phyloP scores from a whole-genome alignment of 345 rosid genomes.

The Syzygium oleosum region DNA sequence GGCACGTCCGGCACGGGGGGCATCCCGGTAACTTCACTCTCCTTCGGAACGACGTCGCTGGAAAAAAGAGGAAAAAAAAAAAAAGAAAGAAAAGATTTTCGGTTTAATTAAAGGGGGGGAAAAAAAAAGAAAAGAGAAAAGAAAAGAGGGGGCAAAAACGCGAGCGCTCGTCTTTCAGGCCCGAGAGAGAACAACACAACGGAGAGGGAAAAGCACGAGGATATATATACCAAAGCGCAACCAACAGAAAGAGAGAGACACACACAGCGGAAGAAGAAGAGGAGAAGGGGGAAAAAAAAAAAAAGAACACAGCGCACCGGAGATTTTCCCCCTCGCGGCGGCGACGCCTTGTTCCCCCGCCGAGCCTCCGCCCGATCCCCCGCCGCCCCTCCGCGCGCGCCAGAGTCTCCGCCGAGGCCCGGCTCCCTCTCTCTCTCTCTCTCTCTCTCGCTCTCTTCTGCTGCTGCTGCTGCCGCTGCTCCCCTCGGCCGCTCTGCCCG shows the following conservation, averaged over 20 bases:
- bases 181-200: neutral
- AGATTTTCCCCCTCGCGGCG: neutral
- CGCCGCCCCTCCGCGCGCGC: neutral
- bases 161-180: neutral
- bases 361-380: neutral
- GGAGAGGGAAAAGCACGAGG: neutral
- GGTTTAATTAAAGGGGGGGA: neutral
- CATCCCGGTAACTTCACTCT: neutral
- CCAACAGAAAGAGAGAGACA: neutral
- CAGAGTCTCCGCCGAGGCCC: neutral
- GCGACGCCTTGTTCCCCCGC: neutral
- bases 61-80: too few relatives aligned
- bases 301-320: conserved; percentile 2
- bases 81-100: neutral
- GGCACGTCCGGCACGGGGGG: neutral
- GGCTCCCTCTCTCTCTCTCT: neutral
- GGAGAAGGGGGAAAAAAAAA: conserved; percentile 17
- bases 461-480: neutral
- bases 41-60: neutral
- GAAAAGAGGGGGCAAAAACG: rapidly evolving
- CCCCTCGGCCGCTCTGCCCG: conserved; percentile 15
- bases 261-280: conserved; percentile 2
- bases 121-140: too few relatives aligned
- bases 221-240: neutral
- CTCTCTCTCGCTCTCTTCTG: too few relatives aligned